phyloP scores from a whole-genome alignment of 2,329 filamentous ascomycete genomes.

The Fusarium hainanense region DNA sequence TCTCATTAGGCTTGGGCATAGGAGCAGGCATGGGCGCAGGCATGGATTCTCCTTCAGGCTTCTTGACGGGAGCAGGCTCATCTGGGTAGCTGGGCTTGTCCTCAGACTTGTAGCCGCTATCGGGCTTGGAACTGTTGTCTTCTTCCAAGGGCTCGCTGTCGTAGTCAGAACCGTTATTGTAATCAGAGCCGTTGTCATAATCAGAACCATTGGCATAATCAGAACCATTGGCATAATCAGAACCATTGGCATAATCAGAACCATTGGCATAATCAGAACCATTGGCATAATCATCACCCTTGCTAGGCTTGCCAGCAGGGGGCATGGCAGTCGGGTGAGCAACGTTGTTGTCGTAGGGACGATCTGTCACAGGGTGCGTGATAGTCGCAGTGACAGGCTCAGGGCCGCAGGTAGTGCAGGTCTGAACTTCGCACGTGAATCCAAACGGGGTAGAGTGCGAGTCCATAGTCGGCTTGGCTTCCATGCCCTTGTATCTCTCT shows the following conservation, averaged over 20 bases:
- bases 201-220: background rate
- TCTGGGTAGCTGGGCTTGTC: background rate
- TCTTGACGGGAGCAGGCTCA: background rate
- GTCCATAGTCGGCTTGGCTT: conserved; percentile 11
- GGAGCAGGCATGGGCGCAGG: background rate
- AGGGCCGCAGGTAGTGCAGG: conserved; percentile 25
- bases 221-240: background rate
- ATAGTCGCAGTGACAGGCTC: conserved; percentile 29
- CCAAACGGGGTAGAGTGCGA: conserved; percentile 21
- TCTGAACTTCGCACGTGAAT: conserved; percentile 32
- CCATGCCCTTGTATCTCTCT: conserved; percentile 28
- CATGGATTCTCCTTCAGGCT: background rate
- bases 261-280: background rate
- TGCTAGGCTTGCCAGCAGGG: background rate
- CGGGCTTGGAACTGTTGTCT: background rate
- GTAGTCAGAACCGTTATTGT: background rate
- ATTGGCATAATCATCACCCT: background rate
- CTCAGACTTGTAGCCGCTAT: background rate
- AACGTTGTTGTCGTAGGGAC: conserved; percentile 53
- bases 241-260: background rate
- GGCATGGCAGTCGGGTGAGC: conserved; percentile 6
- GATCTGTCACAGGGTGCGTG: conserved; percentile 21
- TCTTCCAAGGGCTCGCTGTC: background rate
- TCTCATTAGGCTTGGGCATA: background rate
- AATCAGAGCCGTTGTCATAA: background rate